phyloP scores from a whole-genome alignment of 1,284 basidiomycete genomes.

The Trichosporon sp. region DNA sequence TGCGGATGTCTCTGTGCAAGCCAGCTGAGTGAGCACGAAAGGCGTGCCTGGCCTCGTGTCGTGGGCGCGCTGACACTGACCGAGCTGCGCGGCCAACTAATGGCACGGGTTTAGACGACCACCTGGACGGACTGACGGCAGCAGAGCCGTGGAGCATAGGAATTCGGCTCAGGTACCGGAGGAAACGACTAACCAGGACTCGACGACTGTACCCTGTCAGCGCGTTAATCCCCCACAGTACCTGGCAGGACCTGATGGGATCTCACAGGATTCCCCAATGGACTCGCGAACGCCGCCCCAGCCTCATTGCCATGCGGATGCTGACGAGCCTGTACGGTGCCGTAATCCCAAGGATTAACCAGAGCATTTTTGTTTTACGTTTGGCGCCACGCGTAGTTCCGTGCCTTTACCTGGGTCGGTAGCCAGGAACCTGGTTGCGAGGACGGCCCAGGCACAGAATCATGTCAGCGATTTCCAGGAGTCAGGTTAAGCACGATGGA shows the following conservation, averaged over 20 bases:
- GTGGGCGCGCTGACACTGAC: neutral
- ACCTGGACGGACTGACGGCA: neutral
- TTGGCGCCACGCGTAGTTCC: constrained; percentile 10
- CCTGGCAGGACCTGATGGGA: neutral
- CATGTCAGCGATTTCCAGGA: neutral
- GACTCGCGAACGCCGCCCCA: neutral
- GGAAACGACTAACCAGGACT: constrained; percentile 11
- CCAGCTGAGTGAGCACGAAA: neutral
- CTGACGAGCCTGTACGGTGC: neutral
- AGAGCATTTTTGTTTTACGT: constrained; percentile 11
- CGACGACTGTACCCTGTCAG: too few species aligned
- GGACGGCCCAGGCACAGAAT: constrained; percentile 18
- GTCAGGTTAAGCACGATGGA: neutral
- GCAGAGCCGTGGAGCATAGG: neutral
- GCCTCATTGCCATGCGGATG: neutral
- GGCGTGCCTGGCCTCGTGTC: constrained; percentile 4
- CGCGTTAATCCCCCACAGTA: neutral
- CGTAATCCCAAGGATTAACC: constrained; percentile 8
- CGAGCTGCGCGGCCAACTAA: neutral
- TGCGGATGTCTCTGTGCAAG: neutral
- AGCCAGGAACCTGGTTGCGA: constrained; percentile 12
- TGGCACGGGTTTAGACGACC: neutral
- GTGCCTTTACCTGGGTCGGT: neutral
- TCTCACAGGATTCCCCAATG: neutral
- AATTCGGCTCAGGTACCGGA: constrained; percentile 16